Evolutionary conservation across 768 basidiomycete species (phyloP).

Genomic region (Tulasnella sp.): DNA sequence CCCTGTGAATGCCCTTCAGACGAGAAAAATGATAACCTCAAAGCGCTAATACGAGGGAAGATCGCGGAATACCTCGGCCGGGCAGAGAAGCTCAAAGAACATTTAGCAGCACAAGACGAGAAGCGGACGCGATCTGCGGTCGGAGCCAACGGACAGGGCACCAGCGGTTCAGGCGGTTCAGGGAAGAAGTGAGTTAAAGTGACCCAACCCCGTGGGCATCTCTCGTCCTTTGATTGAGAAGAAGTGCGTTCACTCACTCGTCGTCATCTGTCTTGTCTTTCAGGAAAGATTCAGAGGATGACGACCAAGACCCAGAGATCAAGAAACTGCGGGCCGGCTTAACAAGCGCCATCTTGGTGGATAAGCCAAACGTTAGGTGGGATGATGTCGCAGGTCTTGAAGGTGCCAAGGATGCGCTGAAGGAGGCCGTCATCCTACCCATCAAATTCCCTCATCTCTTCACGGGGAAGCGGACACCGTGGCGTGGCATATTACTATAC

Average conservation of each 20-base stretch:
- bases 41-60: constrained; percentile 73
- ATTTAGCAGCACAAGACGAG: constrained; percentile 54
- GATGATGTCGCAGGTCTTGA: constrained; percentile 97
- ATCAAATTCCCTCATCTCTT: constrained; percentile 99
- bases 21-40: constrained; percentile 92
- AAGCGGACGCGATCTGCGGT: constrained; percentile 45
- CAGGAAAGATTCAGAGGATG: constrained; percentile 41
- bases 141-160: constrained; percentile 37
- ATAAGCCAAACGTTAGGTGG: constrained; percentile 95
- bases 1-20: constrained; percentile 35
- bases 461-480: constrained; percentile 95
- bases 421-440: constrained; percentile 98
- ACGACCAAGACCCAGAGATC: constrained; percentile 78
- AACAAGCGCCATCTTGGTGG: constrained; percentile 75
- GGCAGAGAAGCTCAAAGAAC: constrained; percentile 84
- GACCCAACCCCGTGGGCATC: not conserved
- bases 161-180: constrained; percentile 28
- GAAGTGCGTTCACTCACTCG: not conserved
- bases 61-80: constrained; percentile 84
- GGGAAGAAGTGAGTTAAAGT: constrained; percentile 16
- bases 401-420: constrained; percentile 86
- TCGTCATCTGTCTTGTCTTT: too few relatives aligned
- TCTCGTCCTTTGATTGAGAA: not conserved
- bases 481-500: constrained; percentile 91
- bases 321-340: constrained; percentile 95